Evolutionary conservation across 1,284 basidiomycete species (phyloP), one percentile per base, ranked within the genome.

Genomic region (Pseudozyma pruni): DNA sequence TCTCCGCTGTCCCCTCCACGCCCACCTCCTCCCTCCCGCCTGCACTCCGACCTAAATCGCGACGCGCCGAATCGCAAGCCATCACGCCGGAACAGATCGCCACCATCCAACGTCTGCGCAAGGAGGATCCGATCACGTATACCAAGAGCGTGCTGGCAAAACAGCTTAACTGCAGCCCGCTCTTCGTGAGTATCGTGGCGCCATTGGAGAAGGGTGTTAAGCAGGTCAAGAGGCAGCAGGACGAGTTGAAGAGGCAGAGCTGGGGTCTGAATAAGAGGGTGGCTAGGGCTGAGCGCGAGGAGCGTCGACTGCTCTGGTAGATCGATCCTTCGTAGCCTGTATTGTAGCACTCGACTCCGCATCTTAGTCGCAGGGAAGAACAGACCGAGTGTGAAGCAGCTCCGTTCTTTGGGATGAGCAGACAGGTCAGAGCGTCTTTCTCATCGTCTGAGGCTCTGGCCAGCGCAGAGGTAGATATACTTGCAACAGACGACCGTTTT

Each of bases 251-350:
- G 39, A 63, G 56, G 52, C 56, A 51, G 14, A 59, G 52, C 8
- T 80, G 76, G 78, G 79, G 79, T 38, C 35, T 72, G 45, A 75
- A 78, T 51, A 81, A 80, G 71, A 56, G 75, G 19, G 48, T 75
- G n/a, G 56, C 70, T 4, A 35, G 51, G 2, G 67, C 60, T 6
- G 59, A 75, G 47, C 51, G 71, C 20, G 66, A 63, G n/a, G 75
- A 77, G 39, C 67, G 75, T 34, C 57, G 73, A 13, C 40, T 66
- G 11, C 64, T 77, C 22, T 77, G 75, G 75, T 77, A 32, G 33
- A 1, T 5, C 3, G 16, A 9, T 33, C 9, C n/a, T n/a, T n/a
- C n/a, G n/a, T n/a, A n/a, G n/a, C n/a, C 2, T 7, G n/a, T 20
- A 22, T 20, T 27, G 1, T 27, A n/a, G 34, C 31, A 34, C 1